A percentile compares a stretch with the other conserved stretches of the same genome.
These are phyloP conservation scores for Austropuccinia psidii DNA, from an alignment of 1,284 basidiomycete species.

Conservation along the genomic window DNA sequence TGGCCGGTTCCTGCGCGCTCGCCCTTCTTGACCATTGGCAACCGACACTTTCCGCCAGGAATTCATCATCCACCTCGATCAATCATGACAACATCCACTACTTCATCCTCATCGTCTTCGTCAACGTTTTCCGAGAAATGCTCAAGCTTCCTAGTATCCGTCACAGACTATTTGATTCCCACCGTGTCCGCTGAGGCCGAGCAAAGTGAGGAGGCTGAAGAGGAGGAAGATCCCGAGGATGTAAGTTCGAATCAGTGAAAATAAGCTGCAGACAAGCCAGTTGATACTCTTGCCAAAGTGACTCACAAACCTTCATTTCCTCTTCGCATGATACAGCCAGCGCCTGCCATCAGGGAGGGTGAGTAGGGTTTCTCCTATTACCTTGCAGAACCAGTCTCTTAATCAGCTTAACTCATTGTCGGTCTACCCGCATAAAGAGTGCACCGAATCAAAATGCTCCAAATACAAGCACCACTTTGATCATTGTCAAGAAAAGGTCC, in stretches of 20 bases:
- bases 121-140: constrained; percentile 11
- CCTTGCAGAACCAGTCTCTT: neutral
- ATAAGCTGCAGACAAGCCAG: neutral
- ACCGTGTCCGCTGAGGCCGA: constrained; percentile 28
- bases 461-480: constrained; percentile 37
- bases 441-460: constrained; percentile 29
- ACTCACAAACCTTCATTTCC: neutral
- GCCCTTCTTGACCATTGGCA: too few species aligned
- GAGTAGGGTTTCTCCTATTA: neutral
- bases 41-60: too few species aligned
- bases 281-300: neutral
- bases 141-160: constrained; percentile 8
- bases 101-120: neutral
- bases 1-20: too few species aligned
- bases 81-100: neutral
- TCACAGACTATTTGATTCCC: constrained; percentile 18
- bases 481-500: constrained; percentile 36
- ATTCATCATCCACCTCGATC: too few species aligned
- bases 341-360: constrained; percentile 33
- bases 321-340: constrained; percentile 1
- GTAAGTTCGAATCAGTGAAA: neutral
- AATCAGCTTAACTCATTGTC: neutral
- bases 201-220: neutral
- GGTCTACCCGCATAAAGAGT: constrained; percentile 5
- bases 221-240: constrained; percentile 31